These are phyloP conservation scores for Daldinia childiae DNA, from an alignment of 495 filamentous ascomycete species.

Conservation along the genomic window DNA sequence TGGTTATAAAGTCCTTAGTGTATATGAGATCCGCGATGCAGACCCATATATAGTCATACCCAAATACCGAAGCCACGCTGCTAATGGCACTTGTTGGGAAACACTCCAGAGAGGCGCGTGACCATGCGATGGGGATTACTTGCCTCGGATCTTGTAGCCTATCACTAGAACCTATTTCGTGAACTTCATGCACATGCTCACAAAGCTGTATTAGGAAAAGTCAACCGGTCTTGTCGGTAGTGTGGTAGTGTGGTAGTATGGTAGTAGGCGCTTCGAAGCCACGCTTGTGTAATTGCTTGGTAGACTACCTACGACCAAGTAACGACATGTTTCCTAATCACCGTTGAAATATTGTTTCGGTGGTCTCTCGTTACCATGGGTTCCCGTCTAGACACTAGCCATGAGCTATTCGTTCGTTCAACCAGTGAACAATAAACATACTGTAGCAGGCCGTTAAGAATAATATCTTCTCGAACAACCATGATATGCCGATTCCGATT, in stretches of 20 bases:
- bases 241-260: not conserved
- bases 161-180: conserved; percentile 4
- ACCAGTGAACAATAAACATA: conserved; percentile 39
- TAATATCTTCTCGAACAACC: conserved; percentile 15
- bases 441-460: conserved; percentile 6
- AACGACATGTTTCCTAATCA: conserved; percentile 22
- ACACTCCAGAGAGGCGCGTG: conserved; percentile 22
- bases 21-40: conserved; percentile 31
- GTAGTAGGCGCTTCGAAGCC: conserved; percentile 7
- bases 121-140: conserved; percentile 12
- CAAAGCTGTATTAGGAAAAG: conserved; percentile 4
- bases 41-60: conserved; percentile 32
- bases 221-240: not conserved
- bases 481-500: conserved; percentile 31
- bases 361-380: conserved; percentile 31
- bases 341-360: conserved; percentile 9
- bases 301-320: conserved; percentile 35
- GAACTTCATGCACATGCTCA: conserved; percentile 6
- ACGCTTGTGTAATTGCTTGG: conserved; percentile 31
- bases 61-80: conserved; percentile 16
- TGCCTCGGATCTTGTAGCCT: conserved; percentile 1
- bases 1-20: conserved; percentile 19
- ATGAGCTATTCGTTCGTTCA: conserved; percentile 28
- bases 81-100: conserved; percentile 24
- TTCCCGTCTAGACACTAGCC: conserved; percentile 24